These are phyloP conservation scores for Stachybotrys elegans DNA, from an alignment of 2,329 filamentous ascomycete genomes.

Conservation along the genomic window DNA sequence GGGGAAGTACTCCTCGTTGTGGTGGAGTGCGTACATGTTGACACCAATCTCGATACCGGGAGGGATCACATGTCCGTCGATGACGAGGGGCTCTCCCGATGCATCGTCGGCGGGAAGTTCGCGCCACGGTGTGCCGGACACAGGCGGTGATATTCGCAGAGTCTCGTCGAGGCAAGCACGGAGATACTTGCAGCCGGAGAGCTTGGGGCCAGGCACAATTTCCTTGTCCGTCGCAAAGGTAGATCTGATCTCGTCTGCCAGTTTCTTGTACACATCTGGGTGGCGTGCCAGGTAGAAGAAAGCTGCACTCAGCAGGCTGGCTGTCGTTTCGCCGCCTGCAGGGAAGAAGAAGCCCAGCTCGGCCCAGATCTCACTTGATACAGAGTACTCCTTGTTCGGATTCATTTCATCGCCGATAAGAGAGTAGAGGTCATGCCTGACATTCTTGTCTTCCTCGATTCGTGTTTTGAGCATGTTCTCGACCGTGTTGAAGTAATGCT, in stretches of 20 bases:
- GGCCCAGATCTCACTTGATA: not conserved
- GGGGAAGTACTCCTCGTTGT: constrained; percentile 28
- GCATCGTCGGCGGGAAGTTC: not conserved
- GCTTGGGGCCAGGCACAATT: not conserved
- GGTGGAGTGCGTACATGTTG: constrained; percentile 19
- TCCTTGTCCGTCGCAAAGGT: not conserved
- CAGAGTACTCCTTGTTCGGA: not conserved
- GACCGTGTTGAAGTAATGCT: constrained; percentile 1
- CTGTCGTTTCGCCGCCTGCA: constrained; percentile 1
- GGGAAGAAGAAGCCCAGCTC: not conserved
- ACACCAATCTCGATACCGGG: not conserved
- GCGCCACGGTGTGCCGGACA: not conserved
- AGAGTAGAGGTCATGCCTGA: not conserved
- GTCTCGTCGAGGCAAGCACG: constrained; percentile 1
- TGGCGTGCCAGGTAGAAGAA: not conserved
- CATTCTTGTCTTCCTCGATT: constrained; percentile 1
- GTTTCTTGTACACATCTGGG: not conserved
- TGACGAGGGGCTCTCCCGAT: not conserved
- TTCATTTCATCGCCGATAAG: not conserved
- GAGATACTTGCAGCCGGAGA: not conserved
- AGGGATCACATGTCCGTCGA: not conserved
- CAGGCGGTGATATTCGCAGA: not conserved
- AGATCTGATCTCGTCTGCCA: not conserved
- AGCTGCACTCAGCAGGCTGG: not conserved
- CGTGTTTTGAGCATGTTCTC: constrained; percentile 4